Evolutionary conservation across 208 protist species (phyloP), one percentile per base, ranked within the genome.

Genomic region (Crithidia mellificae): DNA sequence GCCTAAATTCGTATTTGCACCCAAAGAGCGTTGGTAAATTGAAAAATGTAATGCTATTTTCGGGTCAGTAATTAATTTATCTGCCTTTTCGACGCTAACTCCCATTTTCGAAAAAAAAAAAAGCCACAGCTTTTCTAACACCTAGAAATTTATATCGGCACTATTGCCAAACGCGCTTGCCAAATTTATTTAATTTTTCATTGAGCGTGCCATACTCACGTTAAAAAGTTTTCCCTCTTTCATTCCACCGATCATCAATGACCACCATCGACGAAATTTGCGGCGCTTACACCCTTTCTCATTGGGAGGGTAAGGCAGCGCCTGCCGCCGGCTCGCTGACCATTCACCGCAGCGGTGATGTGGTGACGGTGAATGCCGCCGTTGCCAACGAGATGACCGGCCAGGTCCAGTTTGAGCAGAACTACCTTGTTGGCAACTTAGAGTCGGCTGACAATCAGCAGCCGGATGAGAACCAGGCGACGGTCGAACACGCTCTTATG

Each of bases 351-450:
- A 69, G 66, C 22, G 66, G 63, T 22, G 77, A 85, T 17, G 43
- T 39, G 5, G 17, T 90, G 30, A 70, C 72, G 27, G 74, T 77
- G 7, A 72, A 82, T 36, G 61, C 72, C 3, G 68, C 53, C 17
- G 84, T 81, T 36, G 61, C 67, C 3, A 90, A 83, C 68, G 73
- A 74, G 34, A 77, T 93, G 68, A 65, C 74, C 11, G 84, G 84
- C 22, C 58, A 59, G 32, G 56, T 84, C 5, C 49, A 56, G 17
- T 81, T 72, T 32, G 61, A 83, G 30, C 59, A 82, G 11, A 68
- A 59, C 22, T 62, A 61, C 20, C 52, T 90, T 34, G 78, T 50
- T 17, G 87, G 81, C 36, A 54, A 54, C 29, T 71, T 92, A 25
- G 41, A 62, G n/a, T 78, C 63, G 22, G 81, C 76, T 2, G 79